Percentiles rank a stretch among this genome's conserved stretches.
phyloP scores from a whole-genome alignment of 2,329 filamentous ascomycete species.

The Dryadomyces quercivorus region DNA sequence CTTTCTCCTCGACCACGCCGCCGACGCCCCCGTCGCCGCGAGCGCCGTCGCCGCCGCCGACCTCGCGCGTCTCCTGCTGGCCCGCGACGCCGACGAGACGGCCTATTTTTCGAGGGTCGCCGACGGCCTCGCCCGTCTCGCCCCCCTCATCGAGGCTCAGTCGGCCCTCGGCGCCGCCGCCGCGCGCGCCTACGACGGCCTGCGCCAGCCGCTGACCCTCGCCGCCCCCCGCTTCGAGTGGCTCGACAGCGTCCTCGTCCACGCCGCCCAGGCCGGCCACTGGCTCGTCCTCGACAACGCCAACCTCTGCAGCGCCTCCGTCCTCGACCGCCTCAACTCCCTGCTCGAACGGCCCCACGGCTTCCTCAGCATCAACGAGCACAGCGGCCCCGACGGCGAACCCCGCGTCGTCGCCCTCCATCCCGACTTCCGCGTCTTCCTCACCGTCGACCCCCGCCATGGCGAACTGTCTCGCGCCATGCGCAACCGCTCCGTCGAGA shows the following conservation, averaged over 20 bases:
- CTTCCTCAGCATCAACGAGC: conserved; percentile 82
- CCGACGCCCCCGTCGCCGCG: not conserved
- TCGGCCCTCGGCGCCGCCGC: conserved; percentile 35
- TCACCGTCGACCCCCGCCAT: conserved; percentile 85
- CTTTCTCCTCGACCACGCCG: conserved; percentile 33
- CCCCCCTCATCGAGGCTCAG: conserved; percentile 27
- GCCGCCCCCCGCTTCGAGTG: conserved; percentile 82
- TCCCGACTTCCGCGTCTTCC: conserved; percentile 77
- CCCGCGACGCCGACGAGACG: too few species aligned
- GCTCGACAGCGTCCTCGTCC: conserved; percentile 86
- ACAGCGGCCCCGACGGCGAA: conserved; percentile 70
- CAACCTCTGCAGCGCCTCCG: conserved; percentile 89
- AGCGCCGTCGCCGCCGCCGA: conserved; percentile 30
- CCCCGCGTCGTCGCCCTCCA: conserved; percentile 73
- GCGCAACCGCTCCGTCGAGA: conserved; percentile 88
- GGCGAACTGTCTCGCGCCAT: conserved; percentile 93
- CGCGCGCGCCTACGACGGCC: conserved; percentile 33
- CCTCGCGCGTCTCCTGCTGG: conserved; percentile 22
- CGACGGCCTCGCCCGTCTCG: conserved; percentile 25
- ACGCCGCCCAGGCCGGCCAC: conserved; percentile 71
- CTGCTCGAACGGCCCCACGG: conserved; percentile 77
- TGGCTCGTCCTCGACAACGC: conserved; percentile 97
- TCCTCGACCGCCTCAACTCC: conserved; percentile 88
- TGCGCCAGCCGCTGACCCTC: conserved; percentile 41
- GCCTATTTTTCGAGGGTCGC: too few species aligned